Evolutionary conservation across 306 rosid species (phyloP).

Genomic region (Leucaena leucocephala): DNA sequence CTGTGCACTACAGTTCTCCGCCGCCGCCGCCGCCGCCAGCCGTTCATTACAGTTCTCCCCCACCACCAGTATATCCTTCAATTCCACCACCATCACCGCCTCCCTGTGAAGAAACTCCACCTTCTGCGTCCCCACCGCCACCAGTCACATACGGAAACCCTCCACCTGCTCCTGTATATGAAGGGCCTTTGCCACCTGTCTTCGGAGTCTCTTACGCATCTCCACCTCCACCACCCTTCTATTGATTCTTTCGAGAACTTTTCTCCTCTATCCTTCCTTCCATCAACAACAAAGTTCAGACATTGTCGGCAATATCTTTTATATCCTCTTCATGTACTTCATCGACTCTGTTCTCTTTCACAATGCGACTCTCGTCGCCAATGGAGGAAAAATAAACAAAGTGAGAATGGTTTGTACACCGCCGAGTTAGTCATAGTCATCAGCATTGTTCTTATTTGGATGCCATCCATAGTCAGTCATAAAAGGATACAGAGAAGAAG

Average conservation of each 20-base stretch:
- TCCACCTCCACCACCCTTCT: conserved; percentile 96
- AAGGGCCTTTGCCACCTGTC: conserved; percentile 94
- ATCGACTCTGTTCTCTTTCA: conserved; percentile 19
- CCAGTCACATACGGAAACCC: conserved; percentile 43
- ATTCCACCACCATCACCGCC: conserved; percentile 51
- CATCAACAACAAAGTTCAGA: conserved; percentile 29
- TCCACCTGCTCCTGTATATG: conserved; percentile 80
- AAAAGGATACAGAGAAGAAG: conserved; percentile 24
- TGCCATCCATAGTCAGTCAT: not conserved
- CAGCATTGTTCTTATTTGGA: conserved; percentile 23
- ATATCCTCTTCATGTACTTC: conserved; percentile 40
- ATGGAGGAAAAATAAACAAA: conserved; percentile 30
- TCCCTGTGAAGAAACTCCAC: conserved; percentile 49
- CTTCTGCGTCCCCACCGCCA: conserved; percentile 52
- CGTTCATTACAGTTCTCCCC: conserved; percentile 17
- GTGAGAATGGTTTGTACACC: conserved; percentile 28
- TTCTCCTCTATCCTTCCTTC: conserved; percentile 60
- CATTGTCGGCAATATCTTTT: conserved; percentile 41
- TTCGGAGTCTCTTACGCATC: conserved; percentile 78
- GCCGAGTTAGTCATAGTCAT: conserved; percentile 26
- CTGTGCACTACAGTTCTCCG: conserved; percentile 19
- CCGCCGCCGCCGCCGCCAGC: conserved; percentile 46
- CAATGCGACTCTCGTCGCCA: conserved; percentile 74
- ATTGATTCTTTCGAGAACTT: conserved; percentile 81
- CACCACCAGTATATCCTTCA: conserved; percentile 39